Base-by-base conservation (phyloP, 2,329 filamentous ascomycete species). In the Monosporascus sp. region DNA sequence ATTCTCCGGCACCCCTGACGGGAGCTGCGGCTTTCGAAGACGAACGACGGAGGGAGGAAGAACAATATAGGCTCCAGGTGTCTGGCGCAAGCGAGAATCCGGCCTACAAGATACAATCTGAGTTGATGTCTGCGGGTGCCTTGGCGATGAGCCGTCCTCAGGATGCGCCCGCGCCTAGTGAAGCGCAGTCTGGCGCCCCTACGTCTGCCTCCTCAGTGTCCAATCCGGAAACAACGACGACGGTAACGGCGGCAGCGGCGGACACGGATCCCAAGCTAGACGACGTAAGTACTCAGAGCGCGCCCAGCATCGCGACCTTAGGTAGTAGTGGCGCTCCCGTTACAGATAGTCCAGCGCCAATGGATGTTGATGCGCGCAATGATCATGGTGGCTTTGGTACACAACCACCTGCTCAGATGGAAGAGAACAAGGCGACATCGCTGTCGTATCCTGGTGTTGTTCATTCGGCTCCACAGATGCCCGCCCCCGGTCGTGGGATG, bases 381-480 rank as follows among this genome's bases (percentile, higher is more conserved):
- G 66, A 70, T 37, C 63, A 67, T 26, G 52, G 60, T 60, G 71
- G 54, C 57, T 74, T 65, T 58, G 67, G 61, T 55, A 68, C 63
- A 55, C 72, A 73, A 53, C 71, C 73, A 17, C 72, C 77, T 46
- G 74, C 73, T 44, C 73, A 72, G 26, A 78, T 79, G 65, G 78
- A 80, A 50, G 78, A 81, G 52, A 78, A 78, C 53, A 65, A 71
- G 1, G 72, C 73, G n/a, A 70, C 73, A 17, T 81, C 80, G 2
- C 63, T 83, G 51, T 80, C 80, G 2, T 84, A 83, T 56, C 79
- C 80, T 1, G 78, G 79, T 2, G 74, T 78, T 37, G 67, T 81
- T 20, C 73, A 78, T 46, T 68, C 73, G 3, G 69, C 68, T 28
- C 63, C 65, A 11, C 67, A 68, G 51, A 72, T 81, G 62, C 63